Evolutionary conservation across 371 early-diverging fungal species (phyloP), one percentile per base, ranked within the genome.

Genomic region (Thermomucor indicae-seudaticae): DNA sequence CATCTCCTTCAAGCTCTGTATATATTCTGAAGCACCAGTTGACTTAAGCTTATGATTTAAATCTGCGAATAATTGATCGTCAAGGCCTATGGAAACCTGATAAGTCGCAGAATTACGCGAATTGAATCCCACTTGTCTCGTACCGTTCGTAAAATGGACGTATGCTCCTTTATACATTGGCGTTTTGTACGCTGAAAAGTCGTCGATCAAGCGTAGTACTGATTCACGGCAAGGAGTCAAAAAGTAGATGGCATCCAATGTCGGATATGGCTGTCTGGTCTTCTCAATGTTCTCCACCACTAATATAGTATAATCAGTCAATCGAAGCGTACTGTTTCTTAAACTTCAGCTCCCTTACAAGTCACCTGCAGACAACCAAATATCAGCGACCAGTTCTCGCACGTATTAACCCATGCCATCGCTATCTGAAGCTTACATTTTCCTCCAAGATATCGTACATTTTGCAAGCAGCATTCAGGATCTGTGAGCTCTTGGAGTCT

Each of bases 381-480:
- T 40, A 42, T 23, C 20, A 16, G 44, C 23, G 34, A 31, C 24
- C 37, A 37, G 19, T 37, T 14, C 37, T n/a, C 17, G 11, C 22
- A 39, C 23, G n/a, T 12, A 40, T 23, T 4, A 38, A 16, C 6
- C 38, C 43, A 24, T 4, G 30, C 17, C n/a, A 7, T 19, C n/a
- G 16, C 16, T 20, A 16, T 32, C 16, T 29, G 40, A 8, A 16
- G 37, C 92, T 91, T 45, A 98, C 95, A 55, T 97, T 93, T 62
- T 95, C 91, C 58, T 96, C 95, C 17, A 95, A 73, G 52, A 98
- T 89, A 55, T 96, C 95, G 52, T 84, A 84, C 87, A 91, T 93
- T 67, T 91, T 91, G 65, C 93, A 90, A 5, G 86, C 87, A 6
- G 86, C 81, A 57, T 84, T 90, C 25, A 96, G 67, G 25, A 96